Percentiles rank a stretch among this genome's conserved stretches.
Conservation (phyloP, 2,329 filamentous ascomycete species). For the Aspergillus tubingensis region DNA sequence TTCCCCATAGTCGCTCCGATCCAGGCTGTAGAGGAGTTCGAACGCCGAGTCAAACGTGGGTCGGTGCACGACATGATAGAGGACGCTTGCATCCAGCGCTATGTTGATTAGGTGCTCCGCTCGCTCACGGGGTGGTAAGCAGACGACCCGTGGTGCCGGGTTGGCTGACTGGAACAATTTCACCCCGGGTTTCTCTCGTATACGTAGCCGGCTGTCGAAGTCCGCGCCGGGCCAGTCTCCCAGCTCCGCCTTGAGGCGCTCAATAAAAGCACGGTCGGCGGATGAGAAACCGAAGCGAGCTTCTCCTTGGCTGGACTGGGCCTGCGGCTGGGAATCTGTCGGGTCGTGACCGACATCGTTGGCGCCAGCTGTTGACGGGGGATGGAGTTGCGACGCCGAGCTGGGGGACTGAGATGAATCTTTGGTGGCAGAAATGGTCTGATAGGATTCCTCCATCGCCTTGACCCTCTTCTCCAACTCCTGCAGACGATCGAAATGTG, state of each 20-base stretch:
- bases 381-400: background rate
- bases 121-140: background rate
- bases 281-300: slow-evolving; percentile 4
- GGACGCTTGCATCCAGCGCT: slow-evolving; percentile 12
- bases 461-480: slow-evolving; percentile 3
- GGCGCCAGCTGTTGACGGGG: background rate
- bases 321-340: background rate
- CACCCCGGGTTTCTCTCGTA: slow-evolving; percentile 1
- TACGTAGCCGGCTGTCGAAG: slow-evolving; percentile 5
- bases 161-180: slow-evolving; percentile 4
- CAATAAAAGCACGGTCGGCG: slow-evolving; percentile 8
- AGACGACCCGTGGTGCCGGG: background rate
- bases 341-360: background rate
- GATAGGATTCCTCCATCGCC: slow-evolving; percentile 6
- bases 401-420: background rate
- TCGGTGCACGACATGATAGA: slow-evolving; percentile 13
- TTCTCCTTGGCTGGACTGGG: background rate
- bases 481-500: background rate
- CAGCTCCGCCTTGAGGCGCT: slow-evolving; percentile 11
- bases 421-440: background rate
- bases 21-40: slow-evolving; percentile 11
- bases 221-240: slow-evolving; percentile 8
- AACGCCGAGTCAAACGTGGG: slow-evolving; percentile 12
- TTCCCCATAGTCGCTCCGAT: slow-evolving; percentile 7
- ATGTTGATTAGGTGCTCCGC: slow-evolving; percentile 9